Evolutionary conservation across 2,329 filamentous ascomycete genomes (phyloP).

Genomic region (Hymenoscyphus occultus): DNA sequence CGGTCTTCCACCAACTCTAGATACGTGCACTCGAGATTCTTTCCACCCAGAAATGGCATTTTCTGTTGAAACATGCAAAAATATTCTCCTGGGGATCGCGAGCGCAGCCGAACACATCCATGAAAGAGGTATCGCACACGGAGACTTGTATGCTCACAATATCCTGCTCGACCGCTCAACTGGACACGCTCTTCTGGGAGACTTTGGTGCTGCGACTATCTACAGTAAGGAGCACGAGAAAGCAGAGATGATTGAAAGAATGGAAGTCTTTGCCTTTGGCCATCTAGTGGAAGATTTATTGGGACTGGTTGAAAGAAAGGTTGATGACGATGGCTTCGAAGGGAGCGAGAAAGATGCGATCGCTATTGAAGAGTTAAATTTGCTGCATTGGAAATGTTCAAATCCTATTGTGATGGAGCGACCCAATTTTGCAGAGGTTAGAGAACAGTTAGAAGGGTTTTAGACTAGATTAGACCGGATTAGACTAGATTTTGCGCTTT

Average conservation of each 20-base stretch:
- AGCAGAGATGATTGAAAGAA: constrained; percentile 38
- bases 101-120: constrained; percentile 46
- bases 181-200: constrained; percentile 46
- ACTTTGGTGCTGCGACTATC: constrained; percentile 48
- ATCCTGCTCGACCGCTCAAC: constrained; percentile 40
- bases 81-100: constrained; percentile 43
- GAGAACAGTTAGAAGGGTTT: constrained; percentile 24
- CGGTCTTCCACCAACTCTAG: constrained; percentile 44
- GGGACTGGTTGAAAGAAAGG: constrained; percentile 34
- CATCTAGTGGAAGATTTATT: constrained; percentile 47
- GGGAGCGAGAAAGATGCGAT: constrained; percentile 31
- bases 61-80: constrained; percentile 34
- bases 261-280: constrained; percentile 49
- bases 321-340: constrained; percentile 23
- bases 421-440: constrained; percentile 31
- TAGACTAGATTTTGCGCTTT: background rate
- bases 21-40: constrained; percentile 46
- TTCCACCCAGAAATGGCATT: constrained; percentile 38
- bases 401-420: constrained; percentile 31
- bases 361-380: constrained; percentile 30
- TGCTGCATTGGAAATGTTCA: constrained; percentile 33
- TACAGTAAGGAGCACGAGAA: constrained; percentile 36
- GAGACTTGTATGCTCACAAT: constrained; percentile 49
- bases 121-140: constrained; percentile 43
- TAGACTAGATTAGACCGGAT: constrained; percentile 10